Evolutionary conservation across 805 yeast genomes (phyloP), one percentile per base, ranked within the genome.

Genomic region (Wickerhamomyces alni): DNA sequence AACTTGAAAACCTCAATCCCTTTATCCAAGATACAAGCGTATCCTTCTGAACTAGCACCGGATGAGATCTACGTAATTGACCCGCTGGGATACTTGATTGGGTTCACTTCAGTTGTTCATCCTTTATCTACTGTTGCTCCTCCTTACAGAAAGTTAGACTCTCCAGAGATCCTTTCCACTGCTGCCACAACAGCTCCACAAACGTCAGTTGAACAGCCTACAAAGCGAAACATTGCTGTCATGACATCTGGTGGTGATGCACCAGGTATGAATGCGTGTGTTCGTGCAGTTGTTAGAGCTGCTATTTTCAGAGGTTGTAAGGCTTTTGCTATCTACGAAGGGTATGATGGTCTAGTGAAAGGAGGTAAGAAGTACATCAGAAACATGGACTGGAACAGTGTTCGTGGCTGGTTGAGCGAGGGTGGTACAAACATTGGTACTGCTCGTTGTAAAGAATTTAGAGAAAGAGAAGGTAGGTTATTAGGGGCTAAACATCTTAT

Each of bases 201-300:
- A 8, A 28, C 31, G 5, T 6, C 31, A 7, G 40, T 42, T 15
- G 43, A 41, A 8, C 21, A 26, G 13, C 13, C 16, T 13, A 25
- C 29, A 0, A 43, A 42, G n/a, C 45, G 51, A 35, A 77, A 79
- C 50, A 86, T 93, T 47, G 99, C 95, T 5, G 93, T 93, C 37
- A 88, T 93, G 91, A 93, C 98, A 6, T 87, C 96, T 1, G 99
- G 99, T 52, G 99, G 99, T 64, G 99, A 93, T 60, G 85, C 98
- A 38, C 99, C 94, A 24, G 99, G 99, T 55, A 93, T 93, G 99
- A 87, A 88, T 63, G 91, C 97, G 5, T 86, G 82, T 21, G 99
- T 93, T 8, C 74, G 99, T 47, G 95, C 98, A 1, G 95, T 93
- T 43, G 96, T 91, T 8, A 76, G 99, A 53, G 78, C 96, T 2